Evolutionary conservation across 345 rosid species (phyloP), one percentile per base, ranked within the genome.

Genomic region (Mangifera indica): DNA sequence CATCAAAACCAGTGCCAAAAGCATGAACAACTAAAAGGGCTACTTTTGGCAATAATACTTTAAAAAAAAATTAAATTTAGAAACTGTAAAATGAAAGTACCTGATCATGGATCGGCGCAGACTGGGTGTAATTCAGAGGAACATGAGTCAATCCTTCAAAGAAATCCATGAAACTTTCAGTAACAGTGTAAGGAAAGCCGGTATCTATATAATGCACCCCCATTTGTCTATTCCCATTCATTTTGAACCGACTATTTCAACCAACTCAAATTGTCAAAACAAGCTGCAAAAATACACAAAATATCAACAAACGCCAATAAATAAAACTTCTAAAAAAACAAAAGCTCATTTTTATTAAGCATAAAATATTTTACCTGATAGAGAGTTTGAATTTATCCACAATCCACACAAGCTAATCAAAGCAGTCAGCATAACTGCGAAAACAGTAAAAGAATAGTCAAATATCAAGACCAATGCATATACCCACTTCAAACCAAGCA

Each of bases 161-260:
- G 81, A 85, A 85, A 70, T 88, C 83, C 88, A 88, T 84, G 63
- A 83, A 86, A 79, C 89, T 86, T 67, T 85, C 89, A 7, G 84
- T 73, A 34, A 25, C 79, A 63, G 87, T 79, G 74, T 86, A 86
- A 75, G 91, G 88, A 77, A 83, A 85, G 24, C 83, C 90, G 17
- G 79, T 82, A 49, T 86, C 80, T 66, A 83, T 72, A 70, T 84
- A 83, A 63, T 85, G 89, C 67, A 85, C 81, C 71, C 84, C 90
- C 90, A 86, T 83, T 60, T 80, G 88, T 24, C 84, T 75, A 62
- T 75, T 69, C 10, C 74, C 85, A 21, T 83, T 85, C 93, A 86
- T 86, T 68, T 79, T 66, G 26, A 25, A 68, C 42, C 60, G 49
- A 10, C 48, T 65, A 20, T 21, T 46, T 51, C 5, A 53, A 10